phyloP scores from a whole-genome alignment of 805 yeast genomes.

The Candida ulmi region DNA sequence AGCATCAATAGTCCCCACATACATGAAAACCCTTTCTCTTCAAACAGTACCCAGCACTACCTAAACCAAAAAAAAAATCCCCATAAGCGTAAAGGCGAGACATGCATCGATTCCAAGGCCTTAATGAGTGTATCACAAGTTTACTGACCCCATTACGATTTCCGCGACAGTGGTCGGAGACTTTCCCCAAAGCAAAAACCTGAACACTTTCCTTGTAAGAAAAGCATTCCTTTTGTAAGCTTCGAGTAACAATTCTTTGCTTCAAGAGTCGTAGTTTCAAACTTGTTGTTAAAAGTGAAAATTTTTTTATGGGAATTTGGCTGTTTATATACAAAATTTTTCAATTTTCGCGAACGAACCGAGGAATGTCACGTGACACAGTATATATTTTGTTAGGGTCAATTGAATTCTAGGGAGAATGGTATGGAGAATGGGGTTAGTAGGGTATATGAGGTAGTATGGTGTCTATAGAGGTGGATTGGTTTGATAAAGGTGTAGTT shows the following conservation, averaged over 20 bases:
- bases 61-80: not conserved
- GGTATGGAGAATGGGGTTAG: too few relatives aligned
- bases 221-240: constrained; percentile 47
- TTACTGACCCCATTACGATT: constrained; percentile 43
- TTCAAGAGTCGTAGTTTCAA: constrained; percentile 45
- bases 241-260: constrained; percentile 74
- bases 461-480: too few relatives aligned
- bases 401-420: not conserved
- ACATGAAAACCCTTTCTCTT: not conserved
- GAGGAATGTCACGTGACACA: not conserved
- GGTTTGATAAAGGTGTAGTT: too few relatives aligned
- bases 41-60: too few relatives aligned
- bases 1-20: not conserved
- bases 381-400: not conserved
- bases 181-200: constrained; percentile 75
- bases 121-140: constrained; percentile 31
- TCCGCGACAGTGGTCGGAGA: constrained; percentile 80
- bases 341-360: too few relatives aligned
- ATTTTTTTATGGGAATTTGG: not conserved
- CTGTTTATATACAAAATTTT: not conserved
- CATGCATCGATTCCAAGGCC: not conserved
- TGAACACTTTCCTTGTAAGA: too few relatives aligned
- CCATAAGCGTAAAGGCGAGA: not conserved
- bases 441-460: too few relatives aligned
- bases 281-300: constrained; percentile 1